phyloP scores from a whole-genome alignment of 192 early-diverging fungal species.

The Thamnidium elegans region DNA sequence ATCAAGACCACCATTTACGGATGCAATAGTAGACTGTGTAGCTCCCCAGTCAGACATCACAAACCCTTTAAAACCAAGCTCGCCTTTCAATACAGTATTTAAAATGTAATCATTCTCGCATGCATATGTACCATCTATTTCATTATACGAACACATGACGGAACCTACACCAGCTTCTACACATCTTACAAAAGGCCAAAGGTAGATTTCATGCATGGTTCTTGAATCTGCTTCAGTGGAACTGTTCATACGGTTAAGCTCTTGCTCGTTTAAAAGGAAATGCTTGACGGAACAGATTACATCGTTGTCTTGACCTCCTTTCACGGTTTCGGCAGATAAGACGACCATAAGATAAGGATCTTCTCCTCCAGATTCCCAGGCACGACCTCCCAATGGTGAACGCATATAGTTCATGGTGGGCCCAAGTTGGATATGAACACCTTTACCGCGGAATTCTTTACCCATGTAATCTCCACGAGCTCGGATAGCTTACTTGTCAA shows the following conservation, averaged over 20 bases:
- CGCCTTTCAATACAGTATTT: conserved; percentile 46
- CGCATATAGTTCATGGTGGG: conserved; percentile 33
- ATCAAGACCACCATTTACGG: conserved; percentile 39
- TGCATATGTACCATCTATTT: conserved; percentile 48
- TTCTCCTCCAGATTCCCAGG: conserved; percentile 34
- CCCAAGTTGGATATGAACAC: conserved; percentile 53
- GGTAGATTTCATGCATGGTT: conserved; percentile 57
- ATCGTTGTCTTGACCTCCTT: conserved; percentile 30
- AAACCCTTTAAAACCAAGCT: conserved; percentile 60
- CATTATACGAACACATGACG: conserved; percentile 66
- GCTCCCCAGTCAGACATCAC: conserved; percentile 59
- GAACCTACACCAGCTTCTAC: conserved; percentile 58
- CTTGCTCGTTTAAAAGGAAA: conserved; percentile 31
- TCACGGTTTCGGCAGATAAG: conserved; percentile 9
- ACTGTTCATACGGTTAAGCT: conserved; percentile 13
- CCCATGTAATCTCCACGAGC: conserved; percentile 48
- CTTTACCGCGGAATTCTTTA: conserved; percentile 54
- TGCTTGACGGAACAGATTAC: conserved; percentile 33
- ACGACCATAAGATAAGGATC: conserved; percentile 30
- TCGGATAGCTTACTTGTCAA: conserved; percentile 48
- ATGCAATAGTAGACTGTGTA: conserved; percentile 26
- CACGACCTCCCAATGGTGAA: conserved; percentile 17
- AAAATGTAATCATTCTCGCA: conserved; percentile 50
- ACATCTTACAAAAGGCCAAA: conserved; percentile 53
- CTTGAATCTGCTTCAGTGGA: conserved; percentile 49